These are phyloP conservation scores for Primulina tabacum DNA, from an alignment of 257 asterid species.

Conservation along the genomic window DNA sequence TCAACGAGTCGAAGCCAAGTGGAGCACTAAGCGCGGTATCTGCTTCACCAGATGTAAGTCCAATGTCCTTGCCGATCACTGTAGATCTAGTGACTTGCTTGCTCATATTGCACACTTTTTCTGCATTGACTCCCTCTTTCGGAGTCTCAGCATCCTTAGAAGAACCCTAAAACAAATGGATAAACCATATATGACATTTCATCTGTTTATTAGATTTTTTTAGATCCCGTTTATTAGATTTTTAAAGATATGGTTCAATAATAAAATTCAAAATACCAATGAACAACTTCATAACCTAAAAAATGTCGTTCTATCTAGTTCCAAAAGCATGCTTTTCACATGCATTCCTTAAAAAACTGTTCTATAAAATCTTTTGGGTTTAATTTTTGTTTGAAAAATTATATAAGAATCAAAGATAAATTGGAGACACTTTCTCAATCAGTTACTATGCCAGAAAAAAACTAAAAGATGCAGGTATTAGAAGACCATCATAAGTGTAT, in stretches of 20 bases:
- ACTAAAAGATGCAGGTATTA: background rate
- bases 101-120: conserved; percentile 40
- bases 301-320: conserved; percentile 5
- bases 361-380: background rate
- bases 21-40: conserved; percentile 35
- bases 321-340: background rate
- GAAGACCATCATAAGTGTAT: conserved; percentile 12
- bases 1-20: conserved; percentile 46
- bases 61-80: conserved; percentile 49
- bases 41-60: conserved; percentile 48
- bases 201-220: background rate
- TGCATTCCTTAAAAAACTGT: background rate
- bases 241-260: background rate
- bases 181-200: conserved; percentile 19
- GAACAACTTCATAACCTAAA: conserved; percentile 2
- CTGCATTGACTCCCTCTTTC: conserved; percentile 52
- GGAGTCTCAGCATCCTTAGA: conserved; percentile 68
- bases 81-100: conserved; percentile 50
- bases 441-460: background rate
- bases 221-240: background rate
- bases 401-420: background rate
- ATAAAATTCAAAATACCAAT: conserved; percentile 17
- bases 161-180: conserved; percentile 48
- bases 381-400: background rate
- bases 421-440: background rate